Evolutionary conservation across 1,284 basidiomycete species (phyloP), one percentile per base, ranked within the genome.

Genomic region (Malassezia brasiliensis): DNA sequence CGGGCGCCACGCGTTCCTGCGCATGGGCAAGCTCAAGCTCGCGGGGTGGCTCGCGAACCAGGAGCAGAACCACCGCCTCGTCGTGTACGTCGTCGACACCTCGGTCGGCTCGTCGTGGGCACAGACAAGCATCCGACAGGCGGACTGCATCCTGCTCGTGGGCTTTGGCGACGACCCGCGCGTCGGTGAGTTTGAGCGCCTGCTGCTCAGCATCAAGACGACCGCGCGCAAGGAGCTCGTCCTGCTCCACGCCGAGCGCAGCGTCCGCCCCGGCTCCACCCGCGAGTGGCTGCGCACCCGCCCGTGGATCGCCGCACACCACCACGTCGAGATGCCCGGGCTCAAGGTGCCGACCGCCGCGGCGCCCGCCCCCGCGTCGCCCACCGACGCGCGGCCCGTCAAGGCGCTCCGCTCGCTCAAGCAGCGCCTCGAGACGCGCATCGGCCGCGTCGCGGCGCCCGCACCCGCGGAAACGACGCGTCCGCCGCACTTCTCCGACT

Each of bases 161-260:
- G 90, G 90, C n/a, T 72, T 76, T 47, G 79, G 77, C 11, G 88
- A 93, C 62, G 90, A 96, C 75, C 87, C 88, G 0, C 68, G 76
- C 19, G 79, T 89, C 17, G 90, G 90, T 22, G 90, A 96, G 77
- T 93, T 89, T 69, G 93, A 98, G 75, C 83, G 91, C 49, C 78
- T 98, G 11, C 63, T 80, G 8, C 77, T 98, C 44, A 81, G 90
- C 6, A 85, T 89, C 82, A 98, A 98, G 79, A 96, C 90, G 1
- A 98, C 91, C 0, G 93, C 94, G 15, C 79, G 94, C 59, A 98
- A 98, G 76, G 93, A 99, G 75, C 82, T 99, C 30, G 85, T 99
- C 4, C 79, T 99, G 9, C 79, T 99, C 10, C 93, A 99, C 71
- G 85, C 90, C 3, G 89, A 96, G 68, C 83, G 90, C 34, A 85